Evolutionary conservation across 495 filamentous ascomycete species (phyloP).

Genomic region (Talaromyces adpressus): DNA sequence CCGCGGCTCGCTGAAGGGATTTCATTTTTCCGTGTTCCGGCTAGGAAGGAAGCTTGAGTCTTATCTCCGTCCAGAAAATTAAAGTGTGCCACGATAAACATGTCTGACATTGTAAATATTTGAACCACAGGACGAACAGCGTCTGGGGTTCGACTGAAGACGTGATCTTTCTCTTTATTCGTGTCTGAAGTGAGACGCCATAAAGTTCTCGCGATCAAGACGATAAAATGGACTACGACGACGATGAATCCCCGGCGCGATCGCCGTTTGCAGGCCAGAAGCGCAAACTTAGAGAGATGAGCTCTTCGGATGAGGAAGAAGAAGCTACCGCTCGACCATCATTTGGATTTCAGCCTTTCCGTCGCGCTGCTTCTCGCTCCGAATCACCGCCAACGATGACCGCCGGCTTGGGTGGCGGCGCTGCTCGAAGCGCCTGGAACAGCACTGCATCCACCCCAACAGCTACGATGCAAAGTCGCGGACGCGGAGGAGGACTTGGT

Average conservation of each 20-base stretch:
- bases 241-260: constrained; percentile 19
- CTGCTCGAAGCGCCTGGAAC: constrained; percentile 23
- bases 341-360: constrained; percentile 30
- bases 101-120: not conserved
- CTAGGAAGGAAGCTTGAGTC: not conserved
- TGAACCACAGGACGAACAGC: not conserved
- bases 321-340: constrained; percentile 21
- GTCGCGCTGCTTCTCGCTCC: constrained; percentile 32
- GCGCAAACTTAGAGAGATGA: constrained; percentile 37
- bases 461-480: constrained; percentile 14
- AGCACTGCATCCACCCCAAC: constrained; percentile 20
- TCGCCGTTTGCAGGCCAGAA: constrained; percentile 28
- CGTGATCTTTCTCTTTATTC: not conserved
- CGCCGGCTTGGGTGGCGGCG: constrained; percentile 28
- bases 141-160: not conserved
- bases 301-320: constrained; percentile 32
- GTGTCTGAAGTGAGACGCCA: not conserved
- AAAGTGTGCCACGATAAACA: not conserved
- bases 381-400: constrained; percentile 28
- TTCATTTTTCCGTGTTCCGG: constrained; percentile 1
- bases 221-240: constrained; percentile 17
- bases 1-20: not conserved
- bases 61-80: not conserved
- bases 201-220: not conserved
- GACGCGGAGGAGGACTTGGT: constrained; percentile 8